A percentile compares a stretch with the other conserved stretches of the same genome.
Evolutionary conservation across 2,329 filamentous ascomycete species (phyloP).

Genomic region (Arthrobotrys entomopaga): DNA sequence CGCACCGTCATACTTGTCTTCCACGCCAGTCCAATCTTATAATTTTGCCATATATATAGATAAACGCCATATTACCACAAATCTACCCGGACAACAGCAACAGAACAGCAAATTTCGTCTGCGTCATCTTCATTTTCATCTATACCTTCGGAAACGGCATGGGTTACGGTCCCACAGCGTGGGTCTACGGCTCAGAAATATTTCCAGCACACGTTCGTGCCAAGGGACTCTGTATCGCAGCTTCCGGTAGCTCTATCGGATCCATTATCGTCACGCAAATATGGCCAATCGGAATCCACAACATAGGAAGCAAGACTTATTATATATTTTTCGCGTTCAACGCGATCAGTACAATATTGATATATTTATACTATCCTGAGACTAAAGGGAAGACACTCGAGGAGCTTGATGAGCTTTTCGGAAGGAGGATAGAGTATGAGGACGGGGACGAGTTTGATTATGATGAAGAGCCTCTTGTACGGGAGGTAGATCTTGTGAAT

Average conservation of each 20-base stretch:
- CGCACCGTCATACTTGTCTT: neutral
- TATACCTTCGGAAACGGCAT: slow-evolving; percentile 49
- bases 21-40: neutral
- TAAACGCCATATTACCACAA: slow-evolving; percentile 68
- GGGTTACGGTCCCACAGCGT: slow-evolving; percentile 50
- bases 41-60: too few species aligned
- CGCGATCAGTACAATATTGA: slow-evolving; percentile 28
- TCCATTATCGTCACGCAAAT: slow-evolving; percentile 54
- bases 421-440: neutral
- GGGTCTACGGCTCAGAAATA: slow-evolving; percentile 55
- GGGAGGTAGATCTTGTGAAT: slow-evolving; percentile 9
- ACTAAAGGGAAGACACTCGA: slow-evolving; percentile 54
- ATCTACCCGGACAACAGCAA: slow-evolving; percentile 67
- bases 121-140: slow-evolving; percentile 54
- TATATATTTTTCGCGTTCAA: slow-evolving; percentile 53
- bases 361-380: slow-evolving; percentile 53
- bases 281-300: slow-evolving; percentile 51
- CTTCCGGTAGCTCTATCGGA: slow-evolving; percentile 53
- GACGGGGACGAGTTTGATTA: neutral
- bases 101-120: slow-evolving; percentile 61
- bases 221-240: slow-evolving; percentile 45
- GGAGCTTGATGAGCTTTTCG: slow-evolving; percentile 52
- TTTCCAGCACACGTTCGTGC: slow-evolving; percentile 52
- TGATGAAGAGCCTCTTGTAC: slow-evolving; percentile 12
- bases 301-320: slow-evolving; percentile 55